Base-by-base conservation (phyloP, 805 yeast species). In the Clavispora fructus region DNA sequence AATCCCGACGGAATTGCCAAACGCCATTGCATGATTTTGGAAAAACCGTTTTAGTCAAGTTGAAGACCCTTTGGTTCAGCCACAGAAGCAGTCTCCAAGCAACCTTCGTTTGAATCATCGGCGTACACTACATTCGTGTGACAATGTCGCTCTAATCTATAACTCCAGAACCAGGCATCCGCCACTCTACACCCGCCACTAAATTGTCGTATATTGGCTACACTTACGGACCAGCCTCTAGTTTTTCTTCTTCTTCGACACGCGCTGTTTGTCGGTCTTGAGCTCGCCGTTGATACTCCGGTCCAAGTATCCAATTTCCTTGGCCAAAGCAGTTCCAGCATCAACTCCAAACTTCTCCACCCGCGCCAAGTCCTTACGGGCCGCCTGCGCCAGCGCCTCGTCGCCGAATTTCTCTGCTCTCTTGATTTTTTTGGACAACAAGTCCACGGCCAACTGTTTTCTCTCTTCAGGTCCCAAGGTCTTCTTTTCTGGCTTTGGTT, bases 271-370 rank as follows among this genome's bases (percentile, higher is more conserved):
- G 40, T 54, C 45, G 26, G 39, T 35, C 25, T 32, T 29, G 51
- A 54, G 50, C 41, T 58, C 61, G 35, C 55, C 50, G 39, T 62
- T 61, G 47, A 71, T 67, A 17, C 59, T 57, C 19, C 55, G 60
- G 54, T 68, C 69, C 41, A 72, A 79, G 38, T 79, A 59, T 0
- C 90, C 90, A 40, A 85, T 71, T 58, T 85, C 90, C 52, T 68
- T 71, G 32, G 89, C 90, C 53, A 85, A 65, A 9, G 83, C 77
- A 35, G 86, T 80, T 47, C 82, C 82, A 31, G 74, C 62, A 50
- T 82, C 85, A 42, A 88, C 79, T 27, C 97, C 98, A 61, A 89
- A 91, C 69, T 87, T 89, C 62, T 84, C 83, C 52, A 90, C 80
- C 61, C 96, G 79, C 32, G 73, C 74, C 56, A 89, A 69, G 50